Percentiles rank a stretch among this genome's conserved stretches.
These are phyloP conservation scores for Venturia aucupariae DNA, from an alignment of 2,329 filamentous ascomycete species.

Conservation along the genomic window DNA sequence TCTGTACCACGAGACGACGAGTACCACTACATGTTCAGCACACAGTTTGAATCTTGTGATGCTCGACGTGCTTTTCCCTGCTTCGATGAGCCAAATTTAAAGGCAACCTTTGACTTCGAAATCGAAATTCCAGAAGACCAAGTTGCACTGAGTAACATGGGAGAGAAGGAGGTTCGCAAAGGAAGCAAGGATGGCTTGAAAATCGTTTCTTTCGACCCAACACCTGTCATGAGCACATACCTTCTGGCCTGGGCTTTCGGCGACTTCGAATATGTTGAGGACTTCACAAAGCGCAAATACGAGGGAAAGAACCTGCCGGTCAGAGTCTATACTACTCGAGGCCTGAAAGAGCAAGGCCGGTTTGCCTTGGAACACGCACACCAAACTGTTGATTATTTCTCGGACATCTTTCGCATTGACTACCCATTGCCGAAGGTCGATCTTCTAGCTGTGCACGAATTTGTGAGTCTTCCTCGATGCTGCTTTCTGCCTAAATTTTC, in stretches of 20 bases:
- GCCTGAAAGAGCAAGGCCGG: slow-evolving; percentile 84
- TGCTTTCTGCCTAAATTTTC: slow-evolving; percentile 5
- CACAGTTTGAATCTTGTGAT: slow-evolving; percentile 95
- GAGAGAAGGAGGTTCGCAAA: slow-evolving; percentile 61
- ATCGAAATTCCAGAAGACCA: slow-evolving; percentile 86
- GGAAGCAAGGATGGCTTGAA: slow-evolving; percentile 58
- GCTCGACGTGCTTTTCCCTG: slow-evolving; percentile 92
- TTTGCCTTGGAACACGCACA: slow-evolving; percentile 87
- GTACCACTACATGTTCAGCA: slow-evolving; percentile 68
- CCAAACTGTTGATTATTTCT: slow-evolving; percentile 93
- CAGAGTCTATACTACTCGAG: slow-evolving; percentile 88
- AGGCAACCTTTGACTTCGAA: slow-evolving; percentile 89
- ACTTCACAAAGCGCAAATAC: slow-evolving; percentile 80
- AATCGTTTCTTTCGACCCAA: slow-evolving; percentile 68
- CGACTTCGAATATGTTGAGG: slow-evolving; percentile 95
- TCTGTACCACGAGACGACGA: slow-evolving; percentile 68
- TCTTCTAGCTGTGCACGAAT: slow-evolving; percentile 84
- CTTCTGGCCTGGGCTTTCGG: slow-evolving; percentile 90
- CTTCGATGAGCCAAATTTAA: slow-evolving; percentile 95
- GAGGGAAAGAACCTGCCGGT: slow-evolving; percentile 86
- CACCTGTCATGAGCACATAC: slow-evolving; percentile 83
- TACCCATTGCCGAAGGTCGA: slow-evolving; percentile 91
- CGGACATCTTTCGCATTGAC: slow-evolving; percentile 85
- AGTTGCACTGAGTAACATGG: slow-evolving; percentile 92
- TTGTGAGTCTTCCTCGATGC: slow-evolving; percentile 46